Base-by-base conservation (phyloP, 768 basidiomycete genomes). In the Pleurotus sapidus region DNA sequence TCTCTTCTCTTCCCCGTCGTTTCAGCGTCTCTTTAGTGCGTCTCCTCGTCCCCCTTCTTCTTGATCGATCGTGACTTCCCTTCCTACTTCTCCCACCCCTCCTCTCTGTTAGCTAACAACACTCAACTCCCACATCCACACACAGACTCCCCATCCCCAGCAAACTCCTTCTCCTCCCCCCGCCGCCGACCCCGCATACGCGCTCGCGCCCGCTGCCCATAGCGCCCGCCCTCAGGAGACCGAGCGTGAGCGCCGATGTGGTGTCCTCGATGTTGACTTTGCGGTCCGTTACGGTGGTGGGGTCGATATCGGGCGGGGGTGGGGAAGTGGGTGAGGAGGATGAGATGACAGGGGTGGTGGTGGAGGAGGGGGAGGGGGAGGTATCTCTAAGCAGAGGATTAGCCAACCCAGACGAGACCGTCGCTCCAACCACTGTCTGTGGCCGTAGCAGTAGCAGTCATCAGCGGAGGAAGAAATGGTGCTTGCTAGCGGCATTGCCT, bases 181-280 rank as follows among this genome's bases (percentile, higher is more conserved):
- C 86, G 63, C 81, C 83, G 37, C 84, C 85, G 58, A 87, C 66
- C 27, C 79, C 78, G n/a, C 80, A 66, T 55, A 88, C 68, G 57
- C 81, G 76, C 68, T 87, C 86, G 66, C 77, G 72, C 46, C 84
- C 85, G 48, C 78, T 80, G 1, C 79, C 80, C 49, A 85, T 67
- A 17, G 72, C 71, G 39, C 80, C 80, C 47, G 83, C 82, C 23
- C 75, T 69, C 42, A 54, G 11, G 37, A 34, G 14, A 7, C 34
- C 39, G 8, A 42, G 17, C 34, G 38, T n/a, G 11, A 23, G n/a
- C 20, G 42, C 42, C 24, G 17, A 14, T 12, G 38, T 38, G 14
- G 51, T n/a, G 18, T 42, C 51, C n/a, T 17, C 42, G 20, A 7
- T 45, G 42, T 3, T 45, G 20, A n/a, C 42, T n/a, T 23, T 23